These are phyloP conservation scores for Pharus latifolius DNA, from an alignment of 176 grass and related monocot genomes.

Conservation along the genomic window DNA sequence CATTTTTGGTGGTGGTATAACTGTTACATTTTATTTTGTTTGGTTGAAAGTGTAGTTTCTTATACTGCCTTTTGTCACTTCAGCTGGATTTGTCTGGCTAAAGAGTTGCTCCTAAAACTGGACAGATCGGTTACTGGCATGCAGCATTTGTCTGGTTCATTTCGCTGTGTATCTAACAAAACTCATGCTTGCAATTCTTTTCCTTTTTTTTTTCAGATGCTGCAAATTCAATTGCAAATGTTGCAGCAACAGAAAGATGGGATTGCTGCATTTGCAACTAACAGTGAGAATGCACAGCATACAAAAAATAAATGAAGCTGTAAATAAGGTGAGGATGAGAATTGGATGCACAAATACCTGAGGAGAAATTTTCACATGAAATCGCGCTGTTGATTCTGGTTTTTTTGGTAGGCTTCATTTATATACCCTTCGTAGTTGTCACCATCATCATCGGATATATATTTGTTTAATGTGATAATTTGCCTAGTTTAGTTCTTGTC, in stretches of 20 bases:
- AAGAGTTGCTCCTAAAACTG: neutral
- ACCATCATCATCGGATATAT: neutral
- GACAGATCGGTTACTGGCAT: too few species aligned
- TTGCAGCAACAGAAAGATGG: constrained; percentile 30
- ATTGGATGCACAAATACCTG: constrained; percentile 1
- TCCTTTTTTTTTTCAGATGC: constrained; percentile 30
- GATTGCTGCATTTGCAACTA: neutral
- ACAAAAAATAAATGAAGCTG: constrained; percentile 16
- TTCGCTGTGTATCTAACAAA: neutral
- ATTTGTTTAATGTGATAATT: neutral
- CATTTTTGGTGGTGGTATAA: too few species aligned
- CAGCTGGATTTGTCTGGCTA: neutral
- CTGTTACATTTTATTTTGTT: too few species aligned
- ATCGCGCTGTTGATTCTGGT: neutral
- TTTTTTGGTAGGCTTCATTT: constrained; percentile 4
- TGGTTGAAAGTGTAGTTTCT: neutral
- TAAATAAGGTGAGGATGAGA: constrained; percentile 16
- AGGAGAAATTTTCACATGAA: constrained; percentile 9
- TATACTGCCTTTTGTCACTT: neutral
- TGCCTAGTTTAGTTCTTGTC: neutral
- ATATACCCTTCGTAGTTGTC: neutral
- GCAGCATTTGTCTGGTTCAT: too few species aligned
- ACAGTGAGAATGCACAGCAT: constrained; percentile 21
- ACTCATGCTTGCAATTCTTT: neutral
- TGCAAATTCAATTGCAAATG: constrained; percentile 59